A percentile compares a stretch with the other conserved stretches of the same genome.
Evolutionary conservation across 2,329 filamentous ascomycete genomes (phyloP).

Genomic region (Myriosclerotinia scirpicola): DNA sequence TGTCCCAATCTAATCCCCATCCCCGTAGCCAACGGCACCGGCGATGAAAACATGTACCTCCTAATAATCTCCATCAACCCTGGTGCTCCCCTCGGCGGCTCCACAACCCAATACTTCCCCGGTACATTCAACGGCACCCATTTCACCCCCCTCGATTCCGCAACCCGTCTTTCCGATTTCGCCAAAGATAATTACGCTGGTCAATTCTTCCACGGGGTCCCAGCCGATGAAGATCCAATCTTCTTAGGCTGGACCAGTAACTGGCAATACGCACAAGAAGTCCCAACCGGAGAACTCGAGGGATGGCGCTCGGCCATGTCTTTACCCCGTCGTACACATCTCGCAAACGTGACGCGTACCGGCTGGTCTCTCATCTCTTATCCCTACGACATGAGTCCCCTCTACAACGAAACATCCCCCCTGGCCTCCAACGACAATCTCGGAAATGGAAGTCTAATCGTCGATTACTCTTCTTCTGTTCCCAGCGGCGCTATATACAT

Average conservation of each 20-base stretch:
- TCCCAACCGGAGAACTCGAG: slow-evolving; percentile 54
- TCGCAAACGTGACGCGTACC: slow-evolving; percentile 51
- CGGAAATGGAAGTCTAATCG: slow-evolving; percentile 49
- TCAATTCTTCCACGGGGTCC: slow-evolving; percentile 54
- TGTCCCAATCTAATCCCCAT: slow-evolving; percentile 62
- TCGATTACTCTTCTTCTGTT: slow-evolving; percentile 51
- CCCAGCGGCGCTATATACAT: slow-evolving; percentile 54
- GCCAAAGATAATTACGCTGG: slow-evolving; percentile 56
- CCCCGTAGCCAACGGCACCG: slow-evolving; percentile 44
- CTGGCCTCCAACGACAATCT: slow-evolving; percentile 48
- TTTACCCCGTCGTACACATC: slow-evolving; percentile 53
- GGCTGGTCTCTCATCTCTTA: slow-evolving; percentile 53
- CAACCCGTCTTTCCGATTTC: slow-evolving; percentile 48
- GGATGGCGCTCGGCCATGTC: slow-evolving; percentile 55
- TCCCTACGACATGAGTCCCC: slow-evolving; percentile 50
- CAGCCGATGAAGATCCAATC: slow-evolving; percentile 38
- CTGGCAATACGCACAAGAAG: slow-evolving; percentile 56
- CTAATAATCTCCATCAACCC: slow-evolving; percentile 57
- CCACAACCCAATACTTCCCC: slow-evolving; percentile 55
- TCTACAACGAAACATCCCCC: slow-evolving; percentile 45
- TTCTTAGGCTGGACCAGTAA: slow-evolving; percentile 58
- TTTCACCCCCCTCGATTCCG: slow-evolving; percentile 50
- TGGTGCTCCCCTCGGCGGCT: slow-evolving; percentile 56
- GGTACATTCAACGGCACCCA: slow-evolving; percentile 65
- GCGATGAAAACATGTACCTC: slow-evolving; percentile 43